Base-by-base conservation (phyloP, 306 rosid genomes). In the Trichosanthes cucumerina region DNA sequence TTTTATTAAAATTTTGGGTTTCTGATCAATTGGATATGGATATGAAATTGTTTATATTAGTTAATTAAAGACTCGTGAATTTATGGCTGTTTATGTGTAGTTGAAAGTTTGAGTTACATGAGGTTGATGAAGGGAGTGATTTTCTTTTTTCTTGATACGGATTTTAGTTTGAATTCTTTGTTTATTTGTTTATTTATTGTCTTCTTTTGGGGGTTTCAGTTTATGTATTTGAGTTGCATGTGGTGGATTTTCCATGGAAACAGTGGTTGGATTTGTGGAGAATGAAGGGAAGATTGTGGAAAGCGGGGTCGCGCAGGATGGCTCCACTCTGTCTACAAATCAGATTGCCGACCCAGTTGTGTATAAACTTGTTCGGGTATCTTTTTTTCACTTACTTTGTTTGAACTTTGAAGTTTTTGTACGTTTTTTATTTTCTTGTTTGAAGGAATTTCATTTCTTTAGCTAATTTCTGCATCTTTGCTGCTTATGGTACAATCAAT, bases 361-460 rank as follows among this genome's bases (percentile, higher is more conserved):
- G 34, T 96, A 96, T 89, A 96, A 96, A 89, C 99, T 96, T 33
- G 99, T 96, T 53, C 91, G 98, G 99, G 99, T 96, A 90, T 39
- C 34, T 78, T 36, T 38, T 78, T 70, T 65, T 56, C 9, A 16
- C 36, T 79, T 65, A 9, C 28, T 69, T 65, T 26, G 58, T 28
- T 59, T 44, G 16, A 53, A 16, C 39, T 57, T 78, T 46, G 73
- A 59, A 15, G 21, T 44, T 59, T 33, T 34, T 16, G 8, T 39
- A 19, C 19, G 2, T 65, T 66, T 10, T 41, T 11, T 36, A 50
- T 36, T 73, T 21, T 36, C 34, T 36, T 46, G 4, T 19, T 44
- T 23, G 31, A 14, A 41, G 3, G 80, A 23, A 28, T 47, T 50
- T 44, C 14, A 16, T 28, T 31, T 58, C 75, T 69, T 39, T 44